These are phyloP conservation scores for Boletus coccyginus DNA, from an alignment of 768 basidiomycete genomes.

Conservation along the genomic window DNA sequence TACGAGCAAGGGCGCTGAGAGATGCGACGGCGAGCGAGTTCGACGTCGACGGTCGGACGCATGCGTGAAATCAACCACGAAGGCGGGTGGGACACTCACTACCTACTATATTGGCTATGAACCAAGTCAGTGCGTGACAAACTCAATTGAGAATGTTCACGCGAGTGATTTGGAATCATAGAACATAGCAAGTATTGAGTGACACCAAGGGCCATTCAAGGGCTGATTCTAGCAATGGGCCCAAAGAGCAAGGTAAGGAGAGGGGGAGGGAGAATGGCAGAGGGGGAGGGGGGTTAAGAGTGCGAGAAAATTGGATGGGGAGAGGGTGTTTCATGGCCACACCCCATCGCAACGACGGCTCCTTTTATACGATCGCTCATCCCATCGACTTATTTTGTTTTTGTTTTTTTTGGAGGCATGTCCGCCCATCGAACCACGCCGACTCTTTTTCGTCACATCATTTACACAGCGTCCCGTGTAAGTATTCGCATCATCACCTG, in stretches of 20 bases:
- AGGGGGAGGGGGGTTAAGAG: conserved; percentile 10
- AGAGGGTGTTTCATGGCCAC: background rate
- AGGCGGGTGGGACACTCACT: conserved; percentile 35
- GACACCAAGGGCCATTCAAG: conserved; percentile 28
- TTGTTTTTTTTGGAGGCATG: conserved; percentile 8
- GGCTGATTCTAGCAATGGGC: conserved; percentile 7
- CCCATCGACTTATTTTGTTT: conserved; percentile 5
- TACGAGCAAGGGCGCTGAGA: background rate
- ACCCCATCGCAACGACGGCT: conserved; percentile 1
- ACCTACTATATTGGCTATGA: conserved; percentile 61
- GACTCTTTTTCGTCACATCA: conserved; percentile 21
- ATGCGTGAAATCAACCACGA: conserved; percentile 9
- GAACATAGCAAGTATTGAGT: conserved; percentile 30
- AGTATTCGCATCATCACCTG: conserved; percentile 17
- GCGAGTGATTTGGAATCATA: conserved; percentile 38
- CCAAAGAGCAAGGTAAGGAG: conserved; percentile 1
- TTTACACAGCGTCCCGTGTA: conserved; percentile 11
- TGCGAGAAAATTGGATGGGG: conserved; percentile 20
- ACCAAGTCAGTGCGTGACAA: conserved; percentile 40
- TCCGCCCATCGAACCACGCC: conserved; percentile 4
- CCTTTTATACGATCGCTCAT: conserved; percentile 17
- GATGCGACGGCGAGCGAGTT: background rate
- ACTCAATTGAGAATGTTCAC: conserved; percentile 34
- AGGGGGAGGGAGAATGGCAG: too few species aligned
- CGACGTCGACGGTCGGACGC: background rate